Evolutionary conservation across 169 alveolate genomes (phyloP).

Genomic region (Babesia bovis): DNA sequence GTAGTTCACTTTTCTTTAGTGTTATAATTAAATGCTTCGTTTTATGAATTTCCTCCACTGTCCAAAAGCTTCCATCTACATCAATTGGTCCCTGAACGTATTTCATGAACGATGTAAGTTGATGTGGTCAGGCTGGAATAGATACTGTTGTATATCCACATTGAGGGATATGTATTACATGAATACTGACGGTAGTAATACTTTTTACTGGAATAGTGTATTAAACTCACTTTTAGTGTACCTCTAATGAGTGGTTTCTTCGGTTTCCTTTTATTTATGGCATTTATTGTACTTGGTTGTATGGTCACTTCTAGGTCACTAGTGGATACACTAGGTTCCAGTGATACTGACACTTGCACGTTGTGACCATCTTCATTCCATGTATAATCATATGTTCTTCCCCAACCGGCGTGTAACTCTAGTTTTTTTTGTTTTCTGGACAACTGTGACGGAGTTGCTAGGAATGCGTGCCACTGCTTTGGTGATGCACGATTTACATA

Average conservation of each 20-base stretch:
- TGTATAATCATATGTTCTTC: conserved; percentile 48
- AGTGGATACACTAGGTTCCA: conserved; percentile 1
- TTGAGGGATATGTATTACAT: too few species aligned
- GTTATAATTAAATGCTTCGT: conserved; percentile 23
- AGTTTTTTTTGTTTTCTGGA: neutral
- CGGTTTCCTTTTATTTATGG: conserved; percentile 4
- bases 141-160: too few species aligned
- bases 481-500: too few species aligned
- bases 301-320: conserved; percentile 25
- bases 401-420: conserved; percentile 56
- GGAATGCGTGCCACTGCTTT: neutral
- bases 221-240: conserved; percentile 23
- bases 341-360: conserved; percentile 15
- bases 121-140: too few species aligned
- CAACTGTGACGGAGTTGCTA: neutral
- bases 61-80: conserved; percentile 61
- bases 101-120: neutral
- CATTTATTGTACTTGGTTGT: conserved; percentile 4
- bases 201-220: too few species aligned
- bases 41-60: conserved; percentile 17
- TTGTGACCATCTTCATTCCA: conserved; percentile 48
- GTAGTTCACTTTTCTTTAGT: conserved; percentile 28
- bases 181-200: too few species aligned
- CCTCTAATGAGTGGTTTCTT: conserved; percentile 34
- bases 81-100: conserved; percentile 33